Percentiles rank a stretch among this genome's conserved stretches.
Conservation (phyloP, 495 filamentous ascomycete genomes). For the Coniosporium apollinis region DNA sequence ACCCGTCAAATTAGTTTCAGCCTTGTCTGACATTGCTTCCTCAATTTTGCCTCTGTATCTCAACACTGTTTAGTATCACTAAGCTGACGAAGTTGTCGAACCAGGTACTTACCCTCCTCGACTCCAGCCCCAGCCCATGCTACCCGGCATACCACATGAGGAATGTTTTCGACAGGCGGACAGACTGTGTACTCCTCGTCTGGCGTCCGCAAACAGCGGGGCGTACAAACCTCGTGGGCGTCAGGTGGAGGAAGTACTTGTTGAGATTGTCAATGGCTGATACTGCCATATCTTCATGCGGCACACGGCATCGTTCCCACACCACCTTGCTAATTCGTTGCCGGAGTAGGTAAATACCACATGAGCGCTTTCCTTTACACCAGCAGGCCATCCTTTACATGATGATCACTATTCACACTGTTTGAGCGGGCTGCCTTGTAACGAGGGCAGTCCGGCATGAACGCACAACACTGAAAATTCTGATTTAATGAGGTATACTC, state of each 20-base stretch:
- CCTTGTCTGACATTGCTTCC: slow-evolving; percentile 68
- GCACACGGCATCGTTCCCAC: too few relatives aligned
- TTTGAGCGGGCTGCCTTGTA: slow-evolving; percentile 55
- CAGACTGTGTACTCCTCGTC: slow-evolving; percentile 60
- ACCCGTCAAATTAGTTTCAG: slow-evolving; percentile 80
- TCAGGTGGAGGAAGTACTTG: slow-evolving; percentile 58
- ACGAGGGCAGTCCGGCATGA: slow-evolving; percentile 43
- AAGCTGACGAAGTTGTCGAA: slow-evolving; percentile 32
- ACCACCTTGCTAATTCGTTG: too few relatives aligned
- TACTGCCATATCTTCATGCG: slow-evolving; percentile 12
- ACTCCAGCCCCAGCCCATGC: slow-evolving; percentile 10
- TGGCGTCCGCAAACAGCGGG: slow-evolving; percentile 48
- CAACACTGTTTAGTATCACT: slow-evolving; percentile 15
- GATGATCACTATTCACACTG: slow-evolving; percentile 96
- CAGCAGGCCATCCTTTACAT: slow-evolving; percentile 20
- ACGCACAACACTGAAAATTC: slow-evolving; percentile 72
- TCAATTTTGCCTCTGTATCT: slow-evolving; percentile 5
- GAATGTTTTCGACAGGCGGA: slow-evolving; percentile 97
- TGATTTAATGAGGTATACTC: slow-evolving; percentile 91
- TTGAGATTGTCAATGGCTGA: slow-evolving; percentile 98
- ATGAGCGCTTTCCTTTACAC: too few relatives aligned
- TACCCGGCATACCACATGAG: slow-evolving; percentile 50
- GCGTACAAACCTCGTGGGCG: slow-evolving; percentile 81
- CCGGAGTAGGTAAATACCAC: too few relatives aligned
- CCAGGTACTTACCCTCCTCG: slow-evolving; percentile 32